Percentiles rank a stretch among this genome's conserved stretches.
phyloP scores from a whole-genome alignment of 2,329 filamentous ascomycete genomes.

The Raffaelea deltoideospora region DNA sequence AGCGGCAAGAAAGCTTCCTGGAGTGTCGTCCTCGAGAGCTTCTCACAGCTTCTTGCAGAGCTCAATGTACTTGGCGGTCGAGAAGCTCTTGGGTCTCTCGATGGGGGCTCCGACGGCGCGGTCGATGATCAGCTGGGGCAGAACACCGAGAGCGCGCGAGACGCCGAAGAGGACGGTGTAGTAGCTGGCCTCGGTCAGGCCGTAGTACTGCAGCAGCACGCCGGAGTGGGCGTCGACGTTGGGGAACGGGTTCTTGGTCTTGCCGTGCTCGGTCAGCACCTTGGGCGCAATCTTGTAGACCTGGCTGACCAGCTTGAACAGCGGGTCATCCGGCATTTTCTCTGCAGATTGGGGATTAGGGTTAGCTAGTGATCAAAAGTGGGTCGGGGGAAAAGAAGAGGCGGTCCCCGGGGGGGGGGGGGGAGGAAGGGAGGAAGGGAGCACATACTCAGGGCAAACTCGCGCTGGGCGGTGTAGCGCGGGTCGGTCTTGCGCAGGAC shows the following conservation, averaged over 20 bases:
- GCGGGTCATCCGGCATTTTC: slow-evolving; percentile 90
- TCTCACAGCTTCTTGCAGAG: slow-evolving; percentile 79
- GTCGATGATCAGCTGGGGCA: slow-evolving; percentile 99
- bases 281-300: slow-evolving; percentile 99
- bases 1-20: too few species aligned
- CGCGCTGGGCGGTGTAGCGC: slow-evolving; percentile 95
- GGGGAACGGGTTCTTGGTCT: slow-evolving; percentile 99
- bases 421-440: too few species aligned
- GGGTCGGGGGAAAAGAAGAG: not conserved
- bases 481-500: slow-evolving; percentile 99
- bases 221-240: slow-evolving; percentile 98
- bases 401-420: too few species aligned
- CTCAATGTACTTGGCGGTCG: slow-evolving; percentile 91
- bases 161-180: slow-evolving; percentile 99
- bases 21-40: not conserved
- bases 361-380: not conserved
- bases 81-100: slow-evolving; percentile 96
- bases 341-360: slow-evolving; percentile 22
- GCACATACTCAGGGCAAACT: slow-evolving; percentile 59
- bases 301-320: slow-evolving; percentile 99
- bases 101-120: slow-evolving; percentile 93
- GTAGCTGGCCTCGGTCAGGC: slow-evolving; percentile 96
- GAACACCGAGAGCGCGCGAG: slow-evolving; percentile 91
- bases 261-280: slow-evolving; percentile 98
- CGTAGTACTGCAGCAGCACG: slow-evolving; percentile 99